Conservation (phyloP, 2,329 filamentous ascomycete species). For the Penicillium freii region DNA sequence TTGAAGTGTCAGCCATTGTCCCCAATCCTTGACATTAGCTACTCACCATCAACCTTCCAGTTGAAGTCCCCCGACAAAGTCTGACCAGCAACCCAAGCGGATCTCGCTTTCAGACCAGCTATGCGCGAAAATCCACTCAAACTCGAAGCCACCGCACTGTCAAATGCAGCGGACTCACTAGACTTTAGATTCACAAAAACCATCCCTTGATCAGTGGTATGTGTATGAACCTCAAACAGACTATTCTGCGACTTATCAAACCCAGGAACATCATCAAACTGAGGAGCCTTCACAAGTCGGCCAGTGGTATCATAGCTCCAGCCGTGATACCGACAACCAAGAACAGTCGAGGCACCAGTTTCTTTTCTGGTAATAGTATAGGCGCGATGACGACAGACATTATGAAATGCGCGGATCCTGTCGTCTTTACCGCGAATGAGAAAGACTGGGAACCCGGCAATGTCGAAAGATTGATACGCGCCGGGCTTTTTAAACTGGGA, state of each 20-base stretch:
- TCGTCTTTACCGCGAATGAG: conserved; percentile 52
- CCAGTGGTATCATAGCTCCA: conserved; percentile 62
- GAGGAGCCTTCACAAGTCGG: conserved; percentile 59
- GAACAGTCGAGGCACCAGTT: conserved; percentile 51
- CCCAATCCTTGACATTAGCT: background rate
- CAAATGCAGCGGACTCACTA: conserved; percentile 4
- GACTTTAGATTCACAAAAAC: conserved; percentile 32
- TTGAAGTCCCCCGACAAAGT: conserved; percentile 32
- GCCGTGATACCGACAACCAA: conserved; percentile 62
- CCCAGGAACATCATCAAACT: conserved; percentile 55
- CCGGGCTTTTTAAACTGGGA: conserved; percentile 53
- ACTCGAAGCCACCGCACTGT: background rate
- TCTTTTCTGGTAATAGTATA: conserved; percentile 57
- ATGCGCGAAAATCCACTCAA: conserved; percentile 16
- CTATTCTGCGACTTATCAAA: conserved; percentile 59
- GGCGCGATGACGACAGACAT: conserved; percentile 61
- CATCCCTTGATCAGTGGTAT: conserved; percentile 23
- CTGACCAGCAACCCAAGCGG: conserved; percentile 30
- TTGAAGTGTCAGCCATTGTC: background rate
- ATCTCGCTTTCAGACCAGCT: conserved; percentile 10
- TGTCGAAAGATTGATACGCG: conserved; percentile 56
- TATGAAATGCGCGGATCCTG: conserved; percentile 60
- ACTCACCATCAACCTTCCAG: conserved; percentile 36
- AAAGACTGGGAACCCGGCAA: conserved; percentile 59
- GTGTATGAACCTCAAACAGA: conserved; percentile 45